phyloP scores from a whole-genome alignment of 148 eudicot genomes.

The Salicornia ramosissima region DNA sequence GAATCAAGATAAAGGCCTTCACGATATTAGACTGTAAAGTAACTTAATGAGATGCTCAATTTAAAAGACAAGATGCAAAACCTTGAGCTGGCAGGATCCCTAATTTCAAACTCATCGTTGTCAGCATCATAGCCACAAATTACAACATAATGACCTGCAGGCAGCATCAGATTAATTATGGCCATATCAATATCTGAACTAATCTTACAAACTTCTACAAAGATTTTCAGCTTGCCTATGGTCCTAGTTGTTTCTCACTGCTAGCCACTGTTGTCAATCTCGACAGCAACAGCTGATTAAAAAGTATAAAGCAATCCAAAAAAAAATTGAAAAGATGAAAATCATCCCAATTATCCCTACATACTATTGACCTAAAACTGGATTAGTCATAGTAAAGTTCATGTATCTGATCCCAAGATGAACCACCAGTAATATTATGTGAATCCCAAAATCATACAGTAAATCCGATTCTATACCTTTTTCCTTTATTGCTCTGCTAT shows the following conservation, averaged over 20 bases:
- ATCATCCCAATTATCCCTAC: neutral
- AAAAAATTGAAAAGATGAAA: neutral
- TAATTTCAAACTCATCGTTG: slow-evolving; percentile 85
- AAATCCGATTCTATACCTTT: neutral
- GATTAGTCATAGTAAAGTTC: neutral
- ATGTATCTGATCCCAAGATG: neutral
- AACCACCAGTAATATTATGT: neutral
- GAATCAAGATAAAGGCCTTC: too few species aligned
- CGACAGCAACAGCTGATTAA: neutral
- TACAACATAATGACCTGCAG: slow-evolving; percentile 82
- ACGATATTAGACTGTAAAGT: too few species aligned
- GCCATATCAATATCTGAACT: neutral
- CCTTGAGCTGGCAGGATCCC: slow-evolving; percentile 98
- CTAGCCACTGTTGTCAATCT: neutral
- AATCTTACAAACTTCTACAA: neutral
- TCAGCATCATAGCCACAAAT: slow-evolving; percentile 86
- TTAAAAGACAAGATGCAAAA: slow-evolving; percentile 19
- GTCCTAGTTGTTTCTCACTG: neutral
- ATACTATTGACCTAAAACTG: neutral
- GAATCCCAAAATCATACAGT: neutral
- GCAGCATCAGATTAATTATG: slow-evolving; percentile 19
- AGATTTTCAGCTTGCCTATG: neutral
- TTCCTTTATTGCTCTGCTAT: neutral
- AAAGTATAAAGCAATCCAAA: neutral
- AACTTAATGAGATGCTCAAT: neutral